phyloP scores from a whole-genome alignment of 768 basidiomycete genomes.

The Lyophyllum decastes region DNA sequence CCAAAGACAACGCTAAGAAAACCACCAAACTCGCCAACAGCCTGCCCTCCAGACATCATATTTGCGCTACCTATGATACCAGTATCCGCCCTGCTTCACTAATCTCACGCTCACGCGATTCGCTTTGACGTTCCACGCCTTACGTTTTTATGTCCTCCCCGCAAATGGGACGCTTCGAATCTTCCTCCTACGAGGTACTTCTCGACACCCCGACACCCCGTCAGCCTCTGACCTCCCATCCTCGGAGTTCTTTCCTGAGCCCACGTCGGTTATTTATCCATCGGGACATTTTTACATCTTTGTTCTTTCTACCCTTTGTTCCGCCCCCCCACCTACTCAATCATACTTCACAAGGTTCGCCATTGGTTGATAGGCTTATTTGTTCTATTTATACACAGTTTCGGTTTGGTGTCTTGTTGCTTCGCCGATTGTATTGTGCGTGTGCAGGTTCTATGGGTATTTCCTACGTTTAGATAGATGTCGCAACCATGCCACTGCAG shows the following conservation, averaged over 20 bases:
- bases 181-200: not conserved
- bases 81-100: conserved; percentile 7
- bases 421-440: conserved; percentile 2
- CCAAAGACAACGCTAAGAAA: not conserved
- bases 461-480: not conserved
- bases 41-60: not conserved
- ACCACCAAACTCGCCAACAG: conserved; percentile 4
- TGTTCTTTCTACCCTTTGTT: not conserved
- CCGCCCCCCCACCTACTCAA: not conserved
- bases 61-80: conserved; percentile 8
- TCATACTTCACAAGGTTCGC: not conserved
- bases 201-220: not conserved
- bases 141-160: conserved; percentile 8
- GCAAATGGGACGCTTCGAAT: conserved; percentile 5
- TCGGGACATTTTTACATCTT: conserved; percentile 6
- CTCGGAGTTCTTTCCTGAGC: conserved; percentile 7
- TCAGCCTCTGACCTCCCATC: not conserved
- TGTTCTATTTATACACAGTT: conserved; percentile 5
- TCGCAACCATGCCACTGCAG: not conserved
- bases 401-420: not conserved
- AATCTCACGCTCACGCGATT: conserved; percentile 4
- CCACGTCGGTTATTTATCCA: conserved; percentile 5
- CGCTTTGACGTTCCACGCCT: conserved; percentile 8
- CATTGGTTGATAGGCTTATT: not conserved
- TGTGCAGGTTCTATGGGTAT: not conserved